Evolutionary conservation across 106 monocot species (phyloP).

Genomic region (Dioscorea zingiberensis): DNA sequence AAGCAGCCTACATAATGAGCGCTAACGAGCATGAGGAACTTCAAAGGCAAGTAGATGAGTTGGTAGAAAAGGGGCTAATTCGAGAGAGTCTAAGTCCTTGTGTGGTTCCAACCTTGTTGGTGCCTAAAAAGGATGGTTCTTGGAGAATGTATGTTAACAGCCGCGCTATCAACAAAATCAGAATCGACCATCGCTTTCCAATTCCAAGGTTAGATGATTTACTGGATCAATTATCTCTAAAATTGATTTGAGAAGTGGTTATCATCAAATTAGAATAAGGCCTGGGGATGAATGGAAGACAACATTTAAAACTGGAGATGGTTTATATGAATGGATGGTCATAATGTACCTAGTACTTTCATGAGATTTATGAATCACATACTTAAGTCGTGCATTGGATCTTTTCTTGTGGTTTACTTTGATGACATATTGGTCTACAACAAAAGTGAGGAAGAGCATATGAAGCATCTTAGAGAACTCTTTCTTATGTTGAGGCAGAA

Average conservation of each 20-base stretch:
- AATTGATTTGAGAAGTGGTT: not conserved
- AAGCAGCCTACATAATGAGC: not conserved
- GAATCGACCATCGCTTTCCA: not conserved
- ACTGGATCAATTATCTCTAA: not conserved
- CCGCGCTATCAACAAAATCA: not conserved
- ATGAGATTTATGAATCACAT: not conserved
- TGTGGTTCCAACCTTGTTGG: not conserved
- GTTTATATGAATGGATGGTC: not conserved
- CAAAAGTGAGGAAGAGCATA: not conserved
- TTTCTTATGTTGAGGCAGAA: not conserved
- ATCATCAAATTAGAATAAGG: constrained; percentile 7
- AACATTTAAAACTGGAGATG: constrained; percentile 3
- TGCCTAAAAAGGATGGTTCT: not conserved
- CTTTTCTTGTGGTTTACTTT: not conserved
- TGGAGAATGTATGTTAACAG: not conserved
- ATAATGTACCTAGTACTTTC: constrained; percentile 7
- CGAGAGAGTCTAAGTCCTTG: constrained; percentile 3
- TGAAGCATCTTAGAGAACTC: not conserved
- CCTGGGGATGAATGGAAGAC: constrained; percentile 11
- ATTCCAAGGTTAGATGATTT: not conserved
- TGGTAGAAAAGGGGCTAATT: not conserved
- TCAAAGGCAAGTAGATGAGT: constrained; percentile 1
- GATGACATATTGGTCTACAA: not conserved
- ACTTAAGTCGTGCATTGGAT: not conserved
- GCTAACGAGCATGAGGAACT: not conserved